Base-by-base conservation (phyloP, 2,329 filamentous ascomycete species). In the Cladophialophora bantiana region DNA sequence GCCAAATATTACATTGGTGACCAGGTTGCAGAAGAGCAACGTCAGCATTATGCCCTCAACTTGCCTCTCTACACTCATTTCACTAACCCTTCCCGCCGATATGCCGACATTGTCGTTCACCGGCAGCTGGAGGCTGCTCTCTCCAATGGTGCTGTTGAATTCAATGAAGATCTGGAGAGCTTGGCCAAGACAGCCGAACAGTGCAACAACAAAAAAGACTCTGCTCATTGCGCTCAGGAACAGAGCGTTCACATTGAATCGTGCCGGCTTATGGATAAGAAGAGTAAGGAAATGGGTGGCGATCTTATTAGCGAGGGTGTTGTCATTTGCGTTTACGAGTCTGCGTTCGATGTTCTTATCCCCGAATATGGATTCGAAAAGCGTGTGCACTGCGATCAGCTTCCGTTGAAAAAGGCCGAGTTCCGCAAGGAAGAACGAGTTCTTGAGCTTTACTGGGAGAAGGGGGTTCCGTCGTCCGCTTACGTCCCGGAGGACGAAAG, bases 141-240 rank as follows among this genome's bases (percentile, higher is more conserved):
- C 42, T 95, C 93, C 0, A 88, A 93, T 62, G 92, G 91, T 70
- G 86, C 89, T 69, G 85, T 92, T 56, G 93, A 97, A 75, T 97
- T 95, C 78, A 89, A 83, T 4, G 95, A 99, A 72, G 95, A 99
- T 69, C 79, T 95, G 68, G 95, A 99, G 77, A 89, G 85, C 65
- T 84, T 99, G 50, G 89, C 89, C 74, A 99, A 98, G 87, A 96
- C 91, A 59, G 91, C 94, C 7, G 95, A 99, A 80, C 88, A 92
- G 73, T 97, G 93, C 85, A 99, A 99, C 83, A 97, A 92, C 77
- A 99, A 98, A 89, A 99, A 98, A 80, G 95, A 99, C 77, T 98
- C 94, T 12, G 93, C 95, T 1, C 94, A 97, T 81, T 95, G 93
- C 75, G 95, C 95, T 13, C 95, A 99, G 79, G 95, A 99, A 79